A percentile compares a stretch with the other conserved stretches of the same genome.
Evolutionary conservation across 1,284 basidiomycete genomes (phyloP).

Genomic region (Puccinia coronata): DNA sequence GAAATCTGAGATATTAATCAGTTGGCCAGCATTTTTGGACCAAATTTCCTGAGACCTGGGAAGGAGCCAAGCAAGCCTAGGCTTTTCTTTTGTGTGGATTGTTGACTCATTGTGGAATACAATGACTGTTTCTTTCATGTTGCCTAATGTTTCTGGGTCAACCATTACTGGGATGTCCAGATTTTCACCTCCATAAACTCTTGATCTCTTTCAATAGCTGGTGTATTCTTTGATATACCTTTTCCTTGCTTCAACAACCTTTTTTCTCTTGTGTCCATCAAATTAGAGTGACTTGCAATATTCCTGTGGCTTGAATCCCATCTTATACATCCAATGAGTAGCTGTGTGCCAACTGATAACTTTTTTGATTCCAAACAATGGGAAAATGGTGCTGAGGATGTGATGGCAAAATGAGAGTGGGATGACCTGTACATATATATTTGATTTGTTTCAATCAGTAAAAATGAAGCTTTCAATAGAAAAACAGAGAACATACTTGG

Average conservation of each 20-base stretch:
- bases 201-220: background rate
- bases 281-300: constrained; percentile 24
- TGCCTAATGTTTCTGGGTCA: background rate
- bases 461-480: background rate
- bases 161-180: background rate
- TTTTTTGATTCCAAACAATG: background rate
- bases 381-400: background rate
- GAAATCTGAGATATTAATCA: constrained; percentile 25
- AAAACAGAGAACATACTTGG: background rate
- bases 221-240: constrained; percentile 1
- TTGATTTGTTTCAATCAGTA: background rate
- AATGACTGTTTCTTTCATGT: background rate
- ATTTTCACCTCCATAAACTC: constrained; percentile 5
- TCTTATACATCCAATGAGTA: constrained; percentile 13
- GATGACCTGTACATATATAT: background rate
- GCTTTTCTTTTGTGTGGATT: constrained; percentile 21
- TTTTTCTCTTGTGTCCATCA: constrained; percentile 10
- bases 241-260: constrained; percentile 2
- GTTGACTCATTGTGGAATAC: constrained; percentile 34
- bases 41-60: constrained; percentile 7
- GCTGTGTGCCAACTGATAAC: background rate
- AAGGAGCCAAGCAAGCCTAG: constrained; percentile 20
- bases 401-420: background rate
- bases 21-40: constrained; percentile 15
- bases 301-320: constrained; percentile 7